Evolutionary conservation across 192 early-diverging fungal species (phyloP).

Genomic region (Chytriomyces hyalinus): DNA sequence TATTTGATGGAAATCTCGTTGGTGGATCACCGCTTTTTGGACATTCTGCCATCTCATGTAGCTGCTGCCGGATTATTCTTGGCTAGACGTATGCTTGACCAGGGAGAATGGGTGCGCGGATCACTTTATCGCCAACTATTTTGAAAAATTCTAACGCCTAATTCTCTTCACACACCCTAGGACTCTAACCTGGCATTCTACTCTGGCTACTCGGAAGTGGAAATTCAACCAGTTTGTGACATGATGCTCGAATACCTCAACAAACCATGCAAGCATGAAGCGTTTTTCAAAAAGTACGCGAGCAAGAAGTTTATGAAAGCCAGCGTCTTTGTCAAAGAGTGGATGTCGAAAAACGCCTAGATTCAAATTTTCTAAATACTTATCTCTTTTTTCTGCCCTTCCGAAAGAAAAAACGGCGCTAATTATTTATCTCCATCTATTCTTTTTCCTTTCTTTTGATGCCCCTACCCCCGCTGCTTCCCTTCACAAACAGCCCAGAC

Average conservation of each 20-base stretch:
- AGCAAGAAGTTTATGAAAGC: conserved; percentile 80
- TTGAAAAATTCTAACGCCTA: too few relatives aligned
- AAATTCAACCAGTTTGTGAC: conserved; percentile 66
- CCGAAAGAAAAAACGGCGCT: too few relatives aligned
- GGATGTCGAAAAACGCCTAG: conserved; percentile 61
- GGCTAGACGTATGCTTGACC: conserved; percentile 78
- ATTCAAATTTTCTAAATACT: too few relatives aligned
- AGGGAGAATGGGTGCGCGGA: conserved; percentile 72
- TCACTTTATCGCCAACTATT: not conserved
- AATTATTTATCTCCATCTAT: too few relatives aligned
- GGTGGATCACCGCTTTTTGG: conserved; percentile 82
- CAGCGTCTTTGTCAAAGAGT: conserved; percentile 80
- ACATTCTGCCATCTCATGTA: conserved; percentile 69
- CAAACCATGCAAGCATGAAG: conserved; percentile 58
- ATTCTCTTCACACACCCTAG: conserved; percentile 30
- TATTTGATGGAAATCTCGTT: conserved; percentile 95
- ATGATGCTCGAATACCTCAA: conserved; percentile 76
- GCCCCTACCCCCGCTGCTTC: too few relatives aligned
- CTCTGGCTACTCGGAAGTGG: conserved; percentile 77
- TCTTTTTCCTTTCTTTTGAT: too few relatives aligned
- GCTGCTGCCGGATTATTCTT: conserved; percentile 83
- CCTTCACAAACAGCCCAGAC: too few relatives aligned
- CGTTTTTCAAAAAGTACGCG: conserved; percentile 86
- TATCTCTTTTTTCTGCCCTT: too few relatives aligned
- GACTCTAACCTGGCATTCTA: conserved; percentile 73